phyloP scores from a whole-genome alignment of 1,284 basidiomycete species.

The Exobasidium cylindrosporum region DNA sequence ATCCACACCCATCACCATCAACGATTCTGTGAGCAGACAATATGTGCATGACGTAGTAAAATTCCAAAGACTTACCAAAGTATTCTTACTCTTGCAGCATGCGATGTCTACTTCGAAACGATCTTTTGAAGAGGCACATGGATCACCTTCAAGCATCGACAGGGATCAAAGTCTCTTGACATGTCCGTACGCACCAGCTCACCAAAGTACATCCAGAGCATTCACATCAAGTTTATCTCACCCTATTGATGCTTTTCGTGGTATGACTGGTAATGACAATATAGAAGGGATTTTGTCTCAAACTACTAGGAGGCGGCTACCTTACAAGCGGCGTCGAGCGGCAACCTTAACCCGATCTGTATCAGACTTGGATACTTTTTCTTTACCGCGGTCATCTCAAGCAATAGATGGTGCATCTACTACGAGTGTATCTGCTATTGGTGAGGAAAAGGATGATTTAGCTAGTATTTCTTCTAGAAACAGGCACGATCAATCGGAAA shows the following conservation, averaged over 20 bases:
- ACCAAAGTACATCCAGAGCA: neutral
- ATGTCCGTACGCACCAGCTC: too few relatives aligned
- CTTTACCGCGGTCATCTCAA: too few relatives aligned
- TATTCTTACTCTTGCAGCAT: too few relatives aligned
- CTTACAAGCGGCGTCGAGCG: neutral
- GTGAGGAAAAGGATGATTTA: too few relatives aligned
- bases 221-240: neutral
- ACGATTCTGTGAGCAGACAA: conserved; percentile 1
- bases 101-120: neutral
- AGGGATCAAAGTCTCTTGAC: neutral
- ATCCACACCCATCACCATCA: too few relatives aligned
- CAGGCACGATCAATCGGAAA: too few relatives aligned
- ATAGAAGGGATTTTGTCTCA: neutral
- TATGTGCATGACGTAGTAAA: neutral
- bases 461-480: too few relatives aligned
- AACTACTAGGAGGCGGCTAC: neutral
- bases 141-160: neutral
- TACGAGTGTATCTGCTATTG: too few relatives aligned
- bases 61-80: neutral
- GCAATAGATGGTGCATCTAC: too few relatives aligned
- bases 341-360: neutral
- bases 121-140: neutral
- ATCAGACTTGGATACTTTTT: too few relatives aligned
- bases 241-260: neutral
- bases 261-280: too few relatives aligned